These are phyloP conservation scores for Suillus placidus DNA, from an alignment of 768 basidiomycete species.

Conservation along the genomic window DNA sequence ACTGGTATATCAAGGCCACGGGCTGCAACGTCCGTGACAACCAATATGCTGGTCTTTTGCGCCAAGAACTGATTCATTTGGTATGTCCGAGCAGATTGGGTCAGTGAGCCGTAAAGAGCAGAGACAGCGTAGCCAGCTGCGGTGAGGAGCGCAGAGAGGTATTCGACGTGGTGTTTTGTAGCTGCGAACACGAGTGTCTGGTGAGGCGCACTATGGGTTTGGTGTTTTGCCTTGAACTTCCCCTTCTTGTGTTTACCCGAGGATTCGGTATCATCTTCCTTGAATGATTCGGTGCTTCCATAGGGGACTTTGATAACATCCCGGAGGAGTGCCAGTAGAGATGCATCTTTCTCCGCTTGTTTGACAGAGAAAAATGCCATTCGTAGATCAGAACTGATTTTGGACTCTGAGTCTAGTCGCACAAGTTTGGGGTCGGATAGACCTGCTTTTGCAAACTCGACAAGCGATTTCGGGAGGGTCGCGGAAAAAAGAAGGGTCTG, in stretches of 20 bases:
- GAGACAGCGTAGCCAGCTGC: slow-evolving; percentile 88
- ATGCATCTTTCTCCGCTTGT: slow-evolving; percentile 92
- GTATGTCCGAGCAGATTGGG: slow-evolving; percentile 84
- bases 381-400: slow-evolving; percentile 90
- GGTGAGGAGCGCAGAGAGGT: slow-evolving; percentile 75
- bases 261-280: slow-evolving; percentile 28
- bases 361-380: slow-evolving; percentile 96
- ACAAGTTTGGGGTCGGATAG: slow-evolving; percentile 92
- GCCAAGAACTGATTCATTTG: slow-evolving; percentile 92
- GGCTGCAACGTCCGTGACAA: slow-evolving; percentile 98
- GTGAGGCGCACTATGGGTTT: slow-evolving; percentile 66
- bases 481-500: slow-evolving; percentile 97
- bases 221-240: slow-evolving; percentile 51
- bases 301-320: slow-evolving; percentile 87
- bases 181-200: slow-evolving; percentile 95
- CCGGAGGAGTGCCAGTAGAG: slow-evolving; percentile 77
- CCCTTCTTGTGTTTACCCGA: slow-evolving; percentile 48
- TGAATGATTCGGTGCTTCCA: slow-evolving; percentile 36
- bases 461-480: slow-evolving; percentile 91
- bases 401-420: slow-evolving; percentile 94
- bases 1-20: slow-evolving; percentile 98
- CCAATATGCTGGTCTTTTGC: slow-evolving; percentile 78
- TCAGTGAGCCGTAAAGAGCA: slow-evolving; percentile 94
- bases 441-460: slow-evolving; percentile 98
- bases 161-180: slow-evolving; percentile 99